These are phyloP conservation scores for Phytopythium oedochilum DNA, from an alignment of 352 stramenopile genomes.

Conservation along the genomic window DNA sequence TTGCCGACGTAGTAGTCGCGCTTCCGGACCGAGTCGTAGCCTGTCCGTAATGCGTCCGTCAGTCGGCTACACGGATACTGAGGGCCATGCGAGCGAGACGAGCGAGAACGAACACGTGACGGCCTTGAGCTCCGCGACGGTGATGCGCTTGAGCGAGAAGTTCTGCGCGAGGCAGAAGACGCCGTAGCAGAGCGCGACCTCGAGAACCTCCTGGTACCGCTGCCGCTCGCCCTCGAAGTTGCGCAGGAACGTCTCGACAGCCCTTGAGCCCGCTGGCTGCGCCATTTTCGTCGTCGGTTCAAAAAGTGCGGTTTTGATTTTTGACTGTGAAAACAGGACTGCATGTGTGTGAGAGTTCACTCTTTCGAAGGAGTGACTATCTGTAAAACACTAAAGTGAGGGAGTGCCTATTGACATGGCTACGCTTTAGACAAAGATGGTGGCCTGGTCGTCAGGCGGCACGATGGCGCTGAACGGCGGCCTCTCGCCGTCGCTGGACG, in stretches of 20 bases:
- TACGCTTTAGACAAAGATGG: neutral
- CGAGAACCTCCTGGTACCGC: constrained; percentile 53
- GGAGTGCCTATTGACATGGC: neutral
- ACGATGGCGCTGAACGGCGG: constrained; percentile 57
- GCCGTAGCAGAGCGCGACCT: constrained; percentile 69
- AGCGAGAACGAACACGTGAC: constrained; percentile 34
- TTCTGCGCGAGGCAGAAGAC: constrained; percentile 61
- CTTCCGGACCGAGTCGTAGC: constrained; percentile 34
- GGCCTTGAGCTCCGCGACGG: constrained; percentile 44
- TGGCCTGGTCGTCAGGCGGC: constrained; percentile 14
- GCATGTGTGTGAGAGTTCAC: too few species aligned
- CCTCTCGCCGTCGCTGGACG: constrained; percentile 9
- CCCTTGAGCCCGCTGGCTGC: constrained; percentile 12
- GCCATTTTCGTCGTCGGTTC: too few species aligned
- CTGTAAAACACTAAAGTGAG: too few species aligned
- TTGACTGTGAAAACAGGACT: too few species aligned
- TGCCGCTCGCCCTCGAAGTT: constrained; percentile 56
- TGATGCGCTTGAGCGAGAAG: constrained; percentile 61
- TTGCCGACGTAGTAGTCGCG: constrained; percentile 68
- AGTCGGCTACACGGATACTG: neutral
- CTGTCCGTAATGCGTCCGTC: constrained; percentile 20
- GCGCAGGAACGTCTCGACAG: constrained; percentile 59
- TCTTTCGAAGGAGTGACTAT: neutral
- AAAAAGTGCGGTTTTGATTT: too few species aligned
- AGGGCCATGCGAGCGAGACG: neutral